phyloP scores from a whole-genome alignment of 2,329 filamentous ascomycete species.

The Domatiomyces globalis region DNA sequence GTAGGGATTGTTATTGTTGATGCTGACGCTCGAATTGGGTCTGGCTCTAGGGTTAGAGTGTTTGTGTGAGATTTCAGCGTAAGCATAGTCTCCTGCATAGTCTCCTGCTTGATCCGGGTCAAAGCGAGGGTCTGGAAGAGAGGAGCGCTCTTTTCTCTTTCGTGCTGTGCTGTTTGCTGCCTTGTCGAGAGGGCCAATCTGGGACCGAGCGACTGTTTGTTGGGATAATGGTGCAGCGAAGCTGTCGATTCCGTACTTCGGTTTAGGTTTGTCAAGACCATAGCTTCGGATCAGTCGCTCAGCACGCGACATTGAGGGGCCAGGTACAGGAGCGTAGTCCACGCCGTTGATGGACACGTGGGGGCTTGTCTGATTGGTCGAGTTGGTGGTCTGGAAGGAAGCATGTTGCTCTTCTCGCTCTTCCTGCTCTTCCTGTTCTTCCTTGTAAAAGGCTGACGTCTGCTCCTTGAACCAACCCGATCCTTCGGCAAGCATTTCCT shows the following conservation, averaged over 20 bases:
- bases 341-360: slow-evolving; percentile 22
- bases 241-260: slow-evolving; percentile 8
- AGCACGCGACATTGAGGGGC: slow-evolving; percentile 29
- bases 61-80: background rate
- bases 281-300: slow-evolving; percentile 31
- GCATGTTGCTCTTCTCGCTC: slow-evolving; percentile 19
- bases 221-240: background rate
- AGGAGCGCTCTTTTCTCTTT: background rate
- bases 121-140: background rate
- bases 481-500: slow-evolving; percentile 18
- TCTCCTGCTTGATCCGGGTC: background rate
- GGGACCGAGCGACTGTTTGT: background rate
- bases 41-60: background rate
- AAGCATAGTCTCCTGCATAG: slow-evolving; percentile 2
- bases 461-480: slow-evolving; percentile 19
- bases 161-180: background rate
- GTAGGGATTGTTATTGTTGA: too few relatives aligned
- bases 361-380: slow-evolving; percentile 3
- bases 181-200: background rate
- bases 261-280: slow-evolving; percentile 19
- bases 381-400: slow-evolving; percentile 6
- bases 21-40: slow-evolving; percentile 5
- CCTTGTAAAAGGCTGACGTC: slow-evolving; percentile 11
- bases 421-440: slow-evolving; percentile 10
- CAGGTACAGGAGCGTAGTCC: slow-evolving; percentile 28